Conservation (phyloP, 1,284 basidiomycete genomes). For the Heterobasidion irregulare region DNA sequence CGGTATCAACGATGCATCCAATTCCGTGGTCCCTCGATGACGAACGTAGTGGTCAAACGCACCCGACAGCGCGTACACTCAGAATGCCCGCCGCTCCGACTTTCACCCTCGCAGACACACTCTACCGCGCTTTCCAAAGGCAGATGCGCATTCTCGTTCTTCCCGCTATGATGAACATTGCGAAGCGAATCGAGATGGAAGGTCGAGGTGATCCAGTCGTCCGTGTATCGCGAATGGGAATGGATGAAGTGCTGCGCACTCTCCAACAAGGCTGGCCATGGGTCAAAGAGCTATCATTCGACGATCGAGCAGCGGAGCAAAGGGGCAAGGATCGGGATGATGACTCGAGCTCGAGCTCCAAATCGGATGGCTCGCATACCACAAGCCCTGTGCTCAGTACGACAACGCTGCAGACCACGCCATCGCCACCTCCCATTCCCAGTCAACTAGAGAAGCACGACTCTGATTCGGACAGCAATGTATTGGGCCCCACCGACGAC, state of each 20-base stretch:
- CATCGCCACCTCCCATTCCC: slow-evolving; percentile 53
- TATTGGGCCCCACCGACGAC: slow-evolving; percentile 21
- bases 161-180: slow-evolving; percentile 60
- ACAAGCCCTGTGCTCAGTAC: slow-evolving; percentile 74
- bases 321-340: slow-evolving; percentile 30
- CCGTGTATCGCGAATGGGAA: slow-evolving; percentile 40
- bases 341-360: slow-evolving; percentile 37
- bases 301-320: slow-evolving; percentile 19
- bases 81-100: slow-evolving; percentile 35
- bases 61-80: slow-evolving; percentile 41
- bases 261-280: slow-evolving; percentile 52
- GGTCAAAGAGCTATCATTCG: slow-evolving; percentile 24
- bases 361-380: slow-evolving; percentile 40
- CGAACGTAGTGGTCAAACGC: slow-evolving; percentile 23
- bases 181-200: slow-evolving; percentile 55
- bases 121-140: slow-evolving; percentile 44
- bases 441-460: slow-evolving; percentile 22
- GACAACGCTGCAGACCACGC: slow-evolving; percentile 64
- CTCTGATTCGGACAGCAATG: slow-evolving; percentile 17
- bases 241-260: slow-evolving; percentile 51
- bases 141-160: slow-evolving; percentile 49
- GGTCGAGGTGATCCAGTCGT: slow-evolving; percentile 34
- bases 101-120: slow-evolving; percentile 31
- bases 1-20: slow-evolving; percentile 48
- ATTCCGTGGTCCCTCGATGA: slow-evolving; percentile 49